phyloP scores from a whole-genome alignment of 371 early-diverging fungal genomes.

The Saksenaea oblongispora region DNA sequence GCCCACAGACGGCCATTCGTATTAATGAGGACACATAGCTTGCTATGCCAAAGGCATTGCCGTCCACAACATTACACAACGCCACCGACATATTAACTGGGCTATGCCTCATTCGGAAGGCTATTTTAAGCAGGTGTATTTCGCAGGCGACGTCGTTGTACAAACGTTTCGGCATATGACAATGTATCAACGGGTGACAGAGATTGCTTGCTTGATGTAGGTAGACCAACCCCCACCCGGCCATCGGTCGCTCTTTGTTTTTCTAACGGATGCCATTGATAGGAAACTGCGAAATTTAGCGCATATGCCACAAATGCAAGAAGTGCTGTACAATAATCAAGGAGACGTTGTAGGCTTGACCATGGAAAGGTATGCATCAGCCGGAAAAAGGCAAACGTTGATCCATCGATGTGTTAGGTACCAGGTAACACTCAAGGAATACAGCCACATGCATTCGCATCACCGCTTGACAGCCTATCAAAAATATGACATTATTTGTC shows the following conservation, averaged over 20 bases:
- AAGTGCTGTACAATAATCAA: constrained; percentile 44
- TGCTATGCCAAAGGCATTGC: constrained; percentile 37
- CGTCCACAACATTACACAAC: constrained; percentile 32
- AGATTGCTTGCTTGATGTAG: constrained; percentile 55
- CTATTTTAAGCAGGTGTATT: constrained; percentile 53
- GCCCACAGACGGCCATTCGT: too few relatives aligned
- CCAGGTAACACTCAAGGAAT: constrained; percentile 60
- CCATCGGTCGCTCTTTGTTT: too few relatives aligned
- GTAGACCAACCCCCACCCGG: too few relatives aligned
- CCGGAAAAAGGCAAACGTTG: too few relatives aligned
- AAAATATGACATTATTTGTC: constrained; percentile 58
- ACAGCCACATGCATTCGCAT: constrained; percentile 58
- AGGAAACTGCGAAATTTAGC: constrained; percentile 50
- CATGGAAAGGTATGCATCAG: constrained; percentile 43
- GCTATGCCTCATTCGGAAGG: constrained; percentile 50
- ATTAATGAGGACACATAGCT: too few relatives aligned
- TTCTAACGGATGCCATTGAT: neutral
- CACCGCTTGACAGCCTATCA: constrained; percentile 60
- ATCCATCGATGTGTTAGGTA: too few relatives aligned
- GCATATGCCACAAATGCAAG: constrained; percentile 50
- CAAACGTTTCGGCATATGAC: constrained; percentile 56
- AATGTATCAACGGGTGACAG: constrained; percentile 54
- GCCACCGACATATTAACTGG: constrained; percentile 40
- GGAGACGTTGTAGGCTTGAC: constrained; percentile 52
- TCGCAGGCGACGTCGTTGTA: constrained; percentile 44